A percentile compares a stretch with the other conserved stretches of the same genome.
These are phyloP conservation scores for Trichosporon sp. DNA, from an alignment of 1,284 basidiomycete genomes.

Conservation along the genomic window DNA sequence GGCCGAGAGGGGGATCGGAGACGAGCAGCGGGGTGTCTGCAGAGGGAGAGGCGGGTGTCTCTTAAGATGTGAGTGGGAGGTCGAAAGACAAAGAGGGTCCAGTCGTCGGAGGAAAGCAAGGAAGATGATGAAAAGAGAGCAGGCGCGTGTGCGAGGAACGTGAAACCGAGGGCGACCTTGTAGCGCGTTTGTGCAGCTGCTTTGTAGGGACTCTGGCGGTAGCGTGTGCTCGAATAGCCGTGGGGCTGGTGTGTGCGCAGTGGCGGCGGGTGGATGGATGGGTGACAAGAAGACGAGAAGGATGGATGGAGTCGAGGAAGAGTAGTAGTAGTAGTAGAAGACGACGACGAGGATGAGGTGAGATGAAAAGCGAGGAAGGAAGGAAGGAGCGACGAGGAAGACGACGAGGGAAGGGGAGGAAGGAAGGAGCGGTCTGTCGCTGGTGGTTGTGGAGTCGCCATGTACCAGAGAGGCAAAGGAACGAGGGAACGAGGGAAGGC, in stretches of 20 bases:
- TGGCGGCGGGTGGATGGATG: background rate
- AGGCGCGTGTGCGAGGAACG: constrained; percentile 1
- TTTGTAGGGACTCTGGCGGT: background rate
- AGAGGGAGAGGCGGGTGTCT: background rate
- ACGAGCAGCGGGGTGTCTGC: background rate
- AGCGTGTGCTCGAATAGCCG: background rate
- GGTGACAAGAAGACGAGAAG: background rate
- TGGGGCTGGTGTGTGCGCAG: background rate
- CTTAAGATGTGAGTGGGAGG: too few relatives aligned
- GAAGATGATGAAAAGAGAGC: background rate
- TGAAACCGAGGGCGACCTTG: background rate
- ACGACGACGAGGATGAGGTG: background rate
- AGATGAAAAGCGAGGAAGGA: too few relatives aligned
- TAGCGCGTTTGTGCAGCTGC: background rate
- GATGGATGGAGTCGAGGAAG: background rate
- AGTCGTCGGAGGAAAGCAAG: background rate
- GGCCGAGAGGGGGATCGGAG: background rate
- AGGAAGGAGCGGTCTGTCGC: background rate
- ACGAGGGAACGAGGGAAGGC: too few relatives aligned
- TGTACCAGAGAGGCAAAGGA: too few relatives aligned
- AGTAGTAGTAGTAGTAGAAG: too few relatives aligned
- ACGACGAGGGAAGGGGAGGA: background rate
- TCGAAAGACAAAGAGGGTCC: background rate
- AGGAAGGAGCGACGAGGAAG: background rate
- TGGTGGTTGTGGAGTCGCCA: too few relatives aligned